A percentile compares a stretch with the other conserved stretches of the same genome.
Evolutionary conservation across 305 asterid genomes (phyloP).

Genomic region (Andrographis paniculata): DNA sequence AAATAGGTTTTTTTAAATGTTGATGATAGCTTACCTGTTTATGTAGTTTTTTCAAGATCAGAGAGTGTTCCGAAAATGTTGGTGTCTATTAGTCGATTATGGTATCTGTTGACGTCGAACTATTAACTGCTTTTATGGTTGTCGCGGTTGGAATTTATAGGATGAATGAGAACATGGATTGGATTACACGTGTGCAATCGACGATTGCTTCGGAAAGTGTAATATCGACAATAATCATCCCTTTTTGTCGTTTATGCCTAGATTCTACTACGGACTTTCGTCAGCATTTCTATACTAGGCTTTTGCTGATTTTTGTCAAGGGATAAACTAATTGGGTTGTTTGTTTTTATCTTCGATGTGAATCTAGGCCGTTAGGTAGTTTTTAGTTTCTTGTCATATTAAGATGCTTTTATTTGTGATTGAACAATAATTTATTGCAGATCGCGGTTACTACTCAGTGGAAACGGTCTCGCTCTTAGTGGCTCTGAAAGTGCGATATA

Average conservation of each 20-base stretch:
- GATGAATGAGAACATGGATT: too few species aligned
- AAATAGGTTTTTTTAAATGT: not conserved
- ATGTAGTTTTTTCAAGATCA: not conserved
- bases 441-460: constrained; percentile 97
- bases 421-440: constrained; percentile 43
- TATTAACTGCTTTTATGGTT: not conserved
- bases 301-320: not conserved
- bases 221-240: too few species aligned
- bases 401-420: not conserved
- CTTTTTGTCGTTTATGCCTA: too few species aligned
- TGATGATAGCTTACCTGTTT: not conserved
- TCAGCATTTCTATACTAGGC: not conserved
- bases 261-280: too few species aligned
- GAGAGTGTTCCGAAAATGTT: not conserved
- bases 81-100: not conserved
- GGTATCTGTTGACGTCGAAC: not conserved
- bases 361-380: not conserved
- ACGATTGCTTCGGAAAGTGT: too few species aligned
- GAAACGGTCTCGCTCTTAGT: constrained; percentile 95
- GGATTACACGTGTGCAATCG: too few species aligned
- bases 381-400: not conserved
- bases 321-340: not conserved
- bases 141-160: too few species aligned
- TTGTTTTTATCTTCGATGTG: not conserved
- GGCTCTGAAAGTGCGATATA: constrained; percentile 91